Evolutionary conservation across 805 yeast genomes (phyloP).

Genomic region (Ogataea minuta): DNA sequence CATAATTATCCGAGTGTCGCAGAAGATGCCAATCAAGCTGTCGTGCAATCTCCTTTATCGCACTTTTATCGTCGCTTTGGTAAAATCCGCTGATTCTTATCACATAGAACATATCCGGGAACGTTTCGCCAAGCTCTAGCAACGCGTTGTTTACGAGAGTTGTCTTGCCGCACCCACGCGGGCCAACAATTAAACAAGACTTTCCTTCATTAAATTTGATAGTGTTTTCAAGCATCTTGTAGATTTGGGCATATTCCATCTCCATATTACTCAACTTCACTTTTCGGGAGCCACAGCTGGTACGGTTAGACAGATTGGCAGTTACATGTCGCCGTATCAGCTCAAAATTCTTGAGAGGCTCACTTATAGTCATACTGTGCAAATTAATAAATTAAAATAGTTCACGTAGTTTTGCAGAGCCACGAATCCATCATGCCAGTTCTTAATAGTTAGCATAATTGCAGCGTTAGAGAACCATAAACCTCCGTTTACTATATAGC

Average conservation of each 20-base stretch:
- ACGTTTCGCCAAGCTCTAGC: conserved; percentile 38
- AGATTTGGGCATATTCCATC: conserved; percentile 48
- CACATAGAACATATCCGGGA: conserved; percentile 53
- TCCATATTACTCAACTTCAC: conserved; percentile 36
- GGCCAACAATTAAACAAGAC: conserved; percentile 78
- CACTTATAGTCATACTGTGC: conserved; percentile 5
- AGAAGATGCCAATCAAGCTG: conserved; percentile 57
- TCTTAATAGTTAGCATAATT: no score
- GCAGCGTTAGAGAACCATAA: no score
- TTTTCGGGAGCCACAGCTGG: conserved; percentile 14
- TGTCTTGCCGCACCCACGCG: conserved; percentile 76
- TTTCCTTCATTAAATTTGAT: conserved; percentile 71
- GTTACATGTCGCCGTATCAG: conserved; percentile 9
- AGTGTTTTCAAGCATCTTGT: conserved; percentile 59
- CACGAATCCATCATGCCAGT: no score
- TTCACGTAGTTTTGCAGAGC: no score
- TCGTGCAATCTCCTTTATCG: conserved; percentile 80
- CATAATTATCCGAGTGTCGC: conserved; percentile 13
- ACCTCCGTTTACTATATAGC: no score
- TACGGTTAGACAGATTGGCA: conserved; percentile 21
- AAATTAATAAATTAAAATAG: neutral
- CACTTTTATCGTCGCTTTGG: conserved; percentile 73
- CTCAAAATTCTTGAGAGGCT: conserved; percentile 1
- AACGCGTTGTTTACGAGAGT: conserved; percentile 59
- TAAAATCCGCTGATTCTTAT: conserved; percentile 67